phyloP scores from a whole-genome alignment of 208 protist genomes.

The Jaenimonas drosophilae region DNA sequence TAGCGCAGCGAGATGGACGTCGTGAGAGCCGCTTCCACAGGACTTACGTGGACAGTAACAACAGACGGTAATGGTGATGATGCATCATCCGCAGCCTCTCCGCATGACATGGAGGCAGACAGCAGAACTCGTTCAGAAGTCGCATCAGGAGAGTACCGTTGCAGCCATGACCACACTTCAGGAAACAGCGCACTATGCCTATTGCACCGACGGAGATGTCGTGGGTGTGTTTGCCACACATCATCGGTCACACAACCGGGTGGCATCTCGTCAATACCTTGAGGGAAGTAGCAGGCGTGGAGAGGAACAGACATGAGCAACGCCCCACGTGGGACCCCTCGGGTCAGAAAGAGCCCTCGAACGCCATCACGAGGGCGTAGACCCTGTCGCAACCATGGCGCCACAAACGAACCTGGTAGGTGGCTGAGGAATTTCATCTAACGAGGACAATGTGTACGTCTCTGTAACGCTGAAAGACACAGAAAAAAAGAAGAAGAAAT shows the following conservation, averaged over 20 bases:
- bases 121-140: no score
- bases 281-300: constrained; percentile 43
- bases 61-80: no score
- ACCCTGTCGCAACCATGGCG: constrained; percentile 17
- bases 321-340: constrained; percentile 20
- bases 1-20: constrained; percentile 52
- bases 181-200: constrained; percentile 37
- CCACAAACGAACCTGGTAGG: constrained; percentile 9
- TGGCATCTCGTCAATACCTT: background rate
- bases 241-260: background rate
- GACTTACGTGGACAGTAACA: no score
- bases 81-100: no score
- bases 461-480: background rate
- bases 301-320: constrained; percentile 46
- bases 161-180: constrained; percentile 48
- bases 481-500: background rate
- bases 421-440: background rate
- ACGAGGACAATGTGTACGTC: no score
- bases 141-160: constrained; percentile 34
- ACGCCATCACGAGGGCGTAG: constrained; percentile 31
- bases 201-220: constrained; percentile 42
- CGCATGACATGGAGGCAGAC: no score
- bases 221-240: constrained; percentile 5
- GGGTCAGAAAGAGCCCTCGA: constrained; percentile 34
- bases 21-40: constrained; percentile 57